Evolutionary conservation across 2,329 filamentous ascomycete species (phyloP).

Genomic region (Trichoderma polysporum): DNA sequence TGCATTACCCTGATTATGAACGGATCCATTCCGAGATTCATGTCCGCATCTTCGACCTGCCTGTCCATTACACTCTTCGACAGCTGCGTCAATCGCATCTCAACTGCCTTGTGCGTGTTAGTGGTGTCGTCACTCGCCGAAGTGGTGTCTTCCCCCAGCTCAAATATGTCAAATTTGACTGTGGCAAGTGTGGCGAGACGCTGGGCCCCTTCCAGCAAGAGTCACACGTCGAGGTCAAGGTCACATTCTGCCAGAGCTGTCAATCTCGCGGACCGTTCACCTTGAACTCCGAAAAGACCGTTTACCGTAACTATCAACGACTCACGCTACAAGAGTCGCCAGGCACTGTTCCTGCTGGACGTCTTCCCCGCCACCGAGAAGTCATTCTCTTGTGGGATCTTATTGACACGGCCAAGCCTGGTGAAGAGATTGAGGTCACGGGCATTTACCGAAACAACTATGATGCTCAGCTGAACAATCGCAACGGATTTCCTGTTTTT

Average conservation of each 20-base stretch:
- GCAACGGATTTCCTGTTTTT: slow-evolving; percentile 97
- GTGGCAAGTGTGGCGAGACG: slow-evolving; percentile 85
- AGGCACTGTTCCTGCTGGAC: slow-evolving; percentile 92
- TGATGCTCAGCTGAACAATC: slow-evolving; percentile 95
- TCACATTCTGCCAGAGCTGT: slow-evolving; percentile 94
- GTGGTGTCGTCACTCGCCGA: slow-evolving; percentile 89
- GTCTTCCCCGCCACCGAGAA: slow-evolving; percentile 87
- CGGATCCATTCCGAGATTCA: slow-evolving; percentile 97
- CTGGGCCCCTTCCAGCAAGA: slow-evolving; percentile 97
- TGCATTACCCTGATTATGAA: slow-evolving; percentile 97
- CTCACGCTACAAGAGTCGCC: slow-evolving; percentile 95
- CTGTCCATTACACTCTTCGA: slow-evolving; percentile 90
- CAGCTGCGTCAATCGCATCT: slow-evolving; percentile 93
- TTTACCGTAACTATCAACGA: slow-evolving; percentile 99
- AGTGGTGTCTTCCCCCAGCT: slow-evolving; percentile 96
- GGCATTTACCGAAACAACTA: slow-evolving; percentile 98
- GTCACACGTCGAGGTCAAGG: slow-evolving; percentile 92
- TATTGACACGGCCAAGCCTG: slow-evolving; percentile 94
- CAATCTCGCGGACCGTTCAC: slow-evolving; percentile 94
- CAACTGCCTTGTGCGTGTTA: slow-evolving; percentile 92
- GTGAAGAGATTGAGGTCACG: slow-evolving; percentile 95
- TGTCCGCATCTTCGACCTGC: slow-evolving; percentile 92
- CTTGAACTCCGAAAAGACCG: slow-evolving; percentile 93
- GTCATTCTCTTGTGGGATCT: slow-evolving; percentile 96
- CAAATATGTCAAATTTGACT: slow-evolving; percentile 98